Evolutionary conservation across 106 monocot species (phyloP).

Genomic region (Apostasia shenzhenica): DNA sequence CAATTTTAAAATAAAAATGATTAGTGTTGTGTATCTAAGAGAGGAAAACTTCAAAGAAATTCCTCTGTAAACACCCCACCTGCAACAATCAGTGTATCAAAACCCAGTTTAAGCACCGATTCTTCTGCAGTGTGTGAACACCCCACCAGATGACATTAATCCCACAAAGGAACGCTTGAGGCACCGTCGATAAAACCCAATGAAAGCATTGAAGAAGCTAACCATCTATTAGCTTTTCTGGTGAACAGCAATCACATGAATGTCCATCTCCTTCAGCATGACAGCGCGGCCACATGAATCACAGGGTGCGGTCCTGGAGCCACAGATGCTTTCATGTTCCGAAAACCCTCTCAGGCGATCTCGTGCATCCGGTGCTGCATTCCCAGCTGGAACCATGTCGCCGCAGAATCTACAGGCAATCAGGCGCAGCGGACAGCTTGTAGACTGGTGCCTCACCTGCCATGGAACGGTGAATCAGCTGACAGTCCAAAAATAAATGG

Average conservation of each 20-base stretch:
- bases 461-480: not conserved
- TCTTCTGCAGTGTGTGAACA: too few species aligned
- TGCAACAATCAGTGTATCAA: too few species aligned
- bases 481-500: too few species aligned
- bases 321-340: conserved; percentile 86
- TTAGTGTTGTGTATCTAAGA: too few species aligned
- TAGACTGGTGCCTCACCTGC: conserved; percentile 73
- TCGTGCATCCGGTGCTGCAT: conserved; percentile 40
- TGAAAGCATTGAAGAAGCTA: too few species aligned
- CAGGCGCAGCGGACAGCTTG: conserved; percentile 62
- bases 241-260: conserved; percentile 86
- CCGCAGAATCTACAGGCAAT: conserved; percentile 86
- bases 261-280: conserved; percentile 95
- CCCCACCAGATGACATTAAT: too few species aligned
- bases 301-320: conserved; percentile 91
- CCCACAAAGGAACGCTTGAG: too few species aligned
- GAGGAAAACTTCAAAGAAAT: too few species aligned
- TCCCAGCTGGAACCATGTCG: conserved; percentile 84
- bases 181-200: too few species aligned
- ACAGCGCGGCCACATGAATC: conserved; percentile 87
- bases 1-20: too few species aligned
- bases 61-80: too few species aligned
- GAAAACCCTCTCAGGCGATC: conserved; percentile 70
- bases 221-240: conserved; percentile 38
- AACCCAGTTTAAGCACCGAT: too few species aligned